Base-by-base conservation (phyloP, 768 basidiomycete species). In the Hydnum rufescens region DNA sequence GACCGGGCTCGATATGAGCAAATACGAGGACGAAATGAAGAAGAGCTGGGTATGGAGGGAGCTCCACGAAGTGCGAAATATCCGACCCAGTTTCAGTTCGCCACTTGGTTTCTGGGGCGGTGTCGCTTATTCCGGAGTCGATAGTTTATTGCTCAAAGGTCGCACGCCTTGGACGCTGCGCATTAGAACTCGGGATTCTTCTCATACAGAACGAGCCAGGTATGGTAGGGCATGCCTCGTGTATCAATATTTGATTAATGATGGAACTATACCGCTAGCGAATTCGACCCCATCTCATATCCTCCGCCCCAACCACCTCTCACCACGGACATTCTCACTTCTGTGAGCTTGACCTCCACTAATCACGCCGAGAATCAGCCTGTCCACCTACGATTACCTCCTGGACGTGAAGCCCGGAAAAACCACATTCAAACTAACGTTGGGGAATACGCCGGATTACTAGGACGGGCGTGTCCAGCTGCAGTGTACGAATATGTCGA, bases 301-400 rank as follows among this genome's bases (percentile, higher is more conserved):
- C 92, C 92, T 0, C 66, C 77, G 3, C 86, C 84, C 50, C 79
- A 96, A 62, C 77, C 90, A 1, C 85, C 88, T 4, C 69, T 97
- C 13, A 88, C 86, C 3, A 96, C 93, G 28, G 93, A 97, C 63
- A 70, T 99, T 60, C 71, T 97, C 64, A 97, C 88, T 0, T 83
- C 82, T 31, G 74, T 99, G 32, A 73, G 84, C 2, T 72, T 95
- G 42, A 95, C 93, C 4, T 86, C 84, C 0, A 96, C 93, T 16
- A 93, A 93, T 62, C 93, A 97, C 61, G 80, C 83, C n/a, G 93
- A 99, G 63, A 89, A 96, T 63, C 89, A 96, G 63, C 88, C 82
- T 2, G 70, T 87, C 13, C 95, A 99, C 66, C 70, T 97, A 47
- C 72, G 82, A 30, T 75, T 95, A 63, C 78, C 62, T 4, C 74